phyloP scores from a whole-genome alignment of 768 basidiomycete genomes.

The Rhodocollybia butyracea region DNA sequence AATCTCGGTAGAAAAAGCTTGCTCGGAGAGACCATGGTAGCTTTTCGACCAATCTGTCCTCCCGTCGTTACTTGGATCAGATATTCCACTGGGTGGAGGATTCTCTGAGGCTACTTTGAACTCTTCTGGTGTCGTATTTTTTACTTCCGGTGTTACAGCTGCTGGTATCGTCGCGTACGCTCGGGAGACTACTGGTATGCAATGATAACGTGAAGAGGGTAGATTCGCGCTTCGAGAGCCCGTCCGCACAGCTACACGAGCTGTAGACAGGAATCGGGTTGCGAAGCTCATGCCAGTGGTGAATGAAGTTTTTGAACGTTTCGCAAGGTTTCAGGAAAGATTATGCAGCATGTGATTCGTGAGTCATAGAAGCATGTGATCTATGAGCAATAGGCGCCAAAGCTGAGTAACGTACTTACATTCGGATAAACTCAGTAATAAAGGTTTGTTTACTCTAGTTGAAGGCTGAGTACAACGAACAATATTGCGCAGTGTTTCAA shows the following conservation, averaged over 20 bases:
- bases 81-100: conserved; percentile 3
- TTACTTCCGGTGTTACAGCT: background rate
- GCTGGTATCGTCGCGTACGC: background rate
- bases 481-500: too few relatives aligned
- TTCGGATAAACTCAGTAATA: too few relatives aligned
- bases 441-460: too few relatives aligned
- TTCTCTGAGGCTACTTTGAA: conserved; percentile 7
- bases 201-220: background rate
- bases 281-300: background rate
- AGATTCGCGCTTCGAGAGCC: background rate
- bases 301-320: too few relatives aligned
- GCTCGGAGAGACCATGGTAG: conserved; percentile 74
- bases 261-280: background rate
- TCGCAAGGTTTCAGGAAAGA: background rate
- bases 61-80: background rate
- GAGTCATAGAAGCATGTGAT: too few relatives aligned
- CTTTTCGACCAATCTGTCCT: conserved; percentile 84
- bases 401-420: too few relatives aligned
- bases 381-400: too few relatives aligned
- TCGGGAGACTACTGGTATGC: background rate
- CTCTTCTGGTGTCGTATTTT: background rate
- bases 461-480: too few relatives aligned
- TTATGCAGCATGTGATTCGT: background rate
- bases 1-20: conserved; percentile 76
- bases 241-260: background rate